A percentile compares a stretch with the other conserved stretches of the same genome.
phyloP scores from a whole-genome alignment of 805 yeast species.

The Barnettozyma sucrosica region DNA sequence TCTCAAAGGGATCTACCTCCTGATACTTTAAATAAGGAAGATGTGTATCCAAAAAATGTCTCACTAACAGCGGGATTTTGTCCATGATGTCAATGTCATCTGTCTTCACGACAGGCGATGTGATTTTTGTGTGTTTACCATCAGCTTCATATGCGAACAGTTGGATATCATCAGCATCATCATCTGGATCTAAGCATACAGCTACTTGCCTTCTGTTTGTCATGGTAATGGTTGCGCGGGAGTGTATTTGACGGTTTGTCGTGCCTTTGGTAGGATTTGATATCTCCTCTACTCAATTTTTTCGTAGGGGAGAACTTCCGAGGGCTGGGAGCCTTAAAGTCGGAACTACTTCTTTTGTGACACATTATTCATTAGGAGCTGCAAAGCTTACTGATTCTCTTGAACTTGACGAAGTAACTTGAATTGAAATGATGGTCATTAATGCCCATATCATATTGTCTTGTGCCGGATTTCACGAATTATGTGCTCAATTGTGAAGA shows the following conservation, averaged over 20 bases:
- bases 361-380: too few species aligned
- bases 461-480: too few species aligned
- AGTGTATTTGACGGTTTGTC: not conserved
- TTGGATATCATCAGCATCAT: conserved; percentile 7
- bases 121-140: conserved; percentile 11
- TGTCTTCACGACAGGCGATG: not conserved
- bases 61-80: conserved; percentile 2
- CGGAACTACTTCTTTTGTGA: too few species aligned
- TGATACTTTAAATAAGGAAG: conserved; percentile 21
- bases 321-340: not conserved
- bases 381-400: too few species aligned
- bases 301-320: not conserved
- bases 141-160: conserved; percentile 8
- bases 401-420: too few species aligned
- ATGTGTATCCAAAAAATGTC: conserved; percentile 13
- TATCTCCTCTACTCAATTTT: not conserved
- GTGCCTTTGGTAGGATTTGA: not conserved
- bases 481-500: too few species aligned
- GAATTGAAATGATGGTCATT: too few species aligned
- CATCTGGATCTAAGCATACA: conserved; percentile 8
- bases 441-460: too few species aligned
- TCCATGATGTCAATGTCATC: not conserved
- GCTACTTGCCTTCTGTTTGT: conserved; percentile 4
- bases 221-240: not conserved
- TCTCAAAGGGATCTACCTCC: conserved; percentile 18